A percentile compares a stretch with the other conserved stretches of the same genome.
Conservation (phyloP, 805 yeast species). For the Tetrapisispora phaffii region DNA sequence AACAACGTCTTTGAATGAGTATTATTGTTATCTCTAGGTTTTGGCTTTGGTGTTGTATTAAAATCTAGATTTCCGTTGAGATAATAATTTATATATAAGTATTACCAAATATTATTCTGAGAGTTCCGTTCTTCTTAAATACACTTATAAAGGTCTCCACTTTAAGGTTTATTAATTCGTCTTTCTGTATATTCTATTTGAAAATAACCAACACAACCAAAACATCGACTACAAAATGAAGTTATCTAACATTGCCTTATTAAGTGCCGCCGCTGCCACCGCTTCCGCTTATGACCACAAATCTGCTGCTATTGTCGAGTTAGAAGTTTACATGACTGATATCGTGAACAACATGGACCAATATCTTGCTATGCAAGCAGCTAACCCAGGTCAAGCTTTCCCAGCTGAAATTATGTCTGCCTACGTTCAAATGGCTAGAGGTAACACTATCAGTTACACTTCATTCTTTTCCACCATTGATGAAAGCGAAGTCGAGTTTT, state of each 20-base stretch:
- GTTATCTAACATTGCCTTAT: constrained; percentile 1
- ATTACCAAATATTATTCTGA: no score
- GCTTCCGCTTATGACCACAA: constrained; percentile 2
- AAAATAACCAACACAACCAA: no score
- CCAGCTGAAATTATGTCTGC: constrained; percentile 5
- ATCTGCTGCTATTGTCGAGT: constrained; percentile 4
- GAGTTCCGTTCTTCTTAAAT: no score
- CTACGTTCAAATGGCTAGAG: constrained; percentile 1
- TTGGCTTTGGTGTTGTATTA: no score
- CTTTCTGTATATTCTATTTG: no score
- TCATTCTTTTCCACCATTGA: constrained; percentile 1
- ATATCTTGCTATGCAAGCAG: constrained; percentile 5
- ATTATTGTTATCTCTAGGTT: no score
- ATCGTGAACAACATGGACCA: constrained; percentile 4
- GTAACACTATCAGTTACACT: constrained; percentile 4
- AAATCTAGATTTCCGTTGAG: no score
- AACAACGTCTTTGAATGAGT: no score
- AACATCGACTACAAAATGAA: not conserved
- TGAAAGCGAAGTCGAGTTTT: not conserved
- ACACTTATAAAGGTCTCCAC: no score
- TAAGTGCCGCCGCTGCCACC: constrained; percentile 4
- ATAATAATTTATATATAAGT: no score
- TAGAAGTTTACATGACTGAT: constrained; percentile 8
- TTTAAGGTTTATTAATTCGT: no score
- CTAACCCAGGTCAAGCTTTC: constrained; percentile 7